Evolutionary conservation across 2,329 filamentous ascomycete genomes (phyloP).

Genomic region (Escovopsis weberi): DNA sequence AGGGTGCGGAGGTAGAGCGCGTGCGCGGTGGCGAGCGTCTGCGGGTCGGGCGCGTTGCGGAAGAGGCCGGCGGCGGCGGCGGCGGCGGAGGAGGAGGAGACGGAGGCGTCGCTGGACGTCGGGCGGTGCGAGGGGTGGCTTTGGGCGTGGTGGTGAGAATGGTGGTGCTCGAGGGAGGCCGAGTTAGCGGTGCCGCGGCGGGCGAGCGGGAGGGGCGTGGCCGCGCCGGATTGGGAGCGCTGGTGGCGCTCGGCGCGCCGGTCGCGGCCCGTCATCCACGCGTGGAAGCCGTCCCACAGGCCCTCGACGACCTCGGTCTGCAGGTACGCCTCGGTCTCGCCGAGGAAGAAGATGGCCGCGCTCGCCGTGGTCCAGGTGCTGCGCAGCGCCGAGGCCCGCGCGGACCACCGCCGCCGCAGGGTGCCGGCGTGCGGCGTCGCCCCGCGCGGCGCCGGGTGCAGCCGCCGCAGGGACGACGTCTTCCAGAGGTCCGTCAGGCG

Average conservation of each 20-base stretch:
- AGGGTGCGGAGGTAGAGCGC: slow-evolving; percentile 59
- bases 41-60: slow-evolving; percentile 52
- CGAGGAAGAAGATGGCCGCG: slow-evolving; percentile 76
- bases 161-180: too few species aligned
- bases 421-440: slow-evolving; percentile 46
- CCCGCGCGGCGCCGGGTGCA: slow-evolving; percentile 54
- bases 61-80: background rate
- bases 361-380: slow-evolving; percentile 83
- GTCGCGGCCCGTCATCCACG: slow-evolving; percentile 49
- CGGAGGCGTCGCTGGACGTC: slow-evolving; percentile 1
- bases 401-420: slow-evolving; percentile 48
- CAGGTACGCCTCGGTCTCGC: slow-evolving; percentile 75
- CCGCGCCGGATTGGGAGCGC: slow-evolving; percentile 8
- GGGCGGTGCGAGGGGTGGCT: background rate
- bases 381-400: slow-evolving; percentile 54
- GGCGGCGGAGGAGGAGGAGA: background rate
- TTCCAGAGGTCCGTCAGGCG: slow-evolving; percentile 80
- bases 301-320: slow-evolving; percentile 77
- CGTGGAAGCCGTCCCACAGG: slow-evolving; percentile 65
- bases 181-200: too few species aligned
- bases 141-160: too few species aligned
- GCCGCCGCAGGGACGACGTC: slow-evolving; percentile 60
- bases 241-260: slow-evolving; percentile 13
- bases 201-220: slow-evolving; percentile 5
- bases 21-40: slow-evolving; percentile 70